Conservation (phyloP, 2,329 filamentous ascomycete genomes). For the Alternaria gansuensis region DNA sequence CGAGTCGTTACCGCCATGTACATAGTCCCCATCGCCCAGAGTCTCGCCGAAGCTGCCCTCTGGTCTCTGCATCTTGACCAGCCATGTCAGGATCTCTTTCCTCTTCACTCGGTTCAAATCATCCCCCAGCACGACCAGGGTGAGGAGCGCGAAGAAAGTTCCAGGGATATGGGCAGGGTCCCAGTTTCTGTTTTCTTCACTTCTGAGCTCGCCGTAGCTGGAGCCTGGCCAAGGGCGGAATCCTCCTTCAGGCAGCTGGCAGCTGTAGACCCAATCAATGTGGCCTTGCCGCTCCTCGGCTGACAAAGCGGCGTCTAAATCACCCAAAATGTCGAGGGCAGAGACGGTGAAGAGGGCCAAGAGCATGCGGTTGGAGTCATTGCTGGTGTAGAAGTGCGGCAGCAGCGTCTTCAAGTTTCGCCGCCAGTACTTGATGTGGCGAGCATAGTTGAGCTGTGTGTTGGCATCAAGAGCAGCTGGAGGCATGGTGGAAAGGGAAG, state of each 20-base stretch:
- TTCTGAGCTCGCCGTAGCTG: conserved; percentile 60
- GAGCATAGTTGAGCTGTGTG: conserved; percentile 47
- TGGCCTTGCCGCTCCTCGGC: conserved; percentile 64
- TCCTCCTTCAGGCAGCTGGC: conserved; percentile 85
- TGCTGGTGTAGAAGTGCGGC: conserved; percentile 82
- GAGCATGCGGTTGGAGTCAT: conserved; percentile 89
- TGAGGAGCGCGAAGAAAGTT: conserved; percentile 85
- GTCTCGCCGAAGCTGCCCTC: conserved; percentile 95
- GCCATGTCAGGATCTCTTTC: conserved; percentile 74
- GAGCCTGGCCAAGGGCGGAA: conserved; percentile 86
- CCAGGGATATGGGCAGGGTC: conserved; percentile 85
- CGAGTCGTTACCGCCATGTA: conserved; percentile 85
- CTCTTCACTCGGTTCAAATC: conserved; percentile 71
- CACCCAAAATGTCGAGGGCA: conserved; percentile 80
- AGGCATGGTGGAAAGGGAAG: conserved; percentile 30
- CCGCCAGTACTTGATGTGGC: conserved; percentile 90
- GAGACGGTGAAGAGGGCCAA: conserved; percentile 90
- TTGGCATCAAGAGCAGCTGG: conserved; percentile 25
- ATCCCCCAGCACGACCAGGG: conserved; percentile 72
- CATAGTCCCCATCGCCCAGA: conserved; percentile 65
- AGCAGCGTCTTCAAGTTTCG: conserved; percentile 84
- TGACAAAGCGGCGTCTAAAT: conserved; percentile 65
- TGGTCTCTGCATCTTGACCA: conserved; percentile 75
- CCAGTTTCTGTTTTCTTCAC: conserved; percentile 65
- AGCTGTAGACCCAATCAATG: conserved; percentile 81